Evolutionary conservation across 140 eudicot genomes (phyloP).

Genomic region (Stevia rebaudiana): DNA sequence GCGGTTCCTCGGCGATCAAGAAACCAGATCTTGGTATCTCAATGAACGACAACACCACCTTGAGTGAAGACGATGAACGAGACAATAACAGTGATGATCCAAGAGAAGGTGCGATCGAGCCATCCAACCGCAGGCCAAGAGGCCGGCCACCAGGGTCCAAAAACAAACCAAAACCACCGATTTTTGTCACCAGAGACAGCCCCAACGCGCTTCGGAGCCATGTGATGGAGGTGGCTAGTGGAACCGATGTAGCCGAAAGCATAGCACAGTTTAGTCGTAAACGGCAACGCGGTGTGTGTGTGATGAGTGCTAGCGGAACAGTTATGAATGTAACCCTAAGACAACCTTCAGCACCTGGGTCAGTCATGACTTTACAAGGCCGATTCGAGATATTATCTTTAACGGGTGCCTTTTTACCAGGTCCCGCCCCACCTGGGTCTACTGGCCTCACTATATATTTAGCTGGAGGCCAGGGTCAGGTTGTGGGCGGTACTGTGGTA

Average conservation of each 20-base stretch:
- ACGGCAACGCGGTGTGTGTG: slow-evolving; percentile 67
- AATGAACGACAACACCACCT: slow-evolving; percentile 31
- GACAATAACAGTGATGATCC: slow-evolving; percentile 40
- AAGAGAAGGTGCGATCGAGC: slow-evolving; percentile 39
- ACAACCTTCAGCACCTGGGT: slow-evolving; percentile 52
- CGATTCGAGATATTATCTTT: slow-evolving; percentile 61
- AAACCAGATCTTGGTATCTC: slow-evolving; percentile 64
- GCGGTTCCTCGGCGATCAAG: slow-evolving; percentile 27
- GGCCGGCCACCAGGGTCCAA: slow-evolving; percentile 75
- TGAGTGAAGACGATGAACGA: slow-evolving; percentile 38
- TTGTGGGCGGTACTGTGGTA: slow-evolving; percentile 67
- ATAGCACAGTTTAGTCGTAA: slow-evolving; percentile 50
- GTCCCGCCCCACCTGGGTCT: slow-evolving; percentile 72
- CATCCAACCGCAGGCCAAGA: slow-evolving; percentile 47
- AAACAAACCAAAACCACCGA: slow-evolving; percentile 63
- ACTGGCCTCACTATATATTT: slow-evolving; percentile 52
- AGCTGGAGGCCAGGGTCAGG: slow-evolving; percentile 72
- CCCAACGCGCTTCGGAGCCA: slow-evolving; percentile 68
- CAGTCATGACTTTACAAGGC: slow-evolving; percentile 58
- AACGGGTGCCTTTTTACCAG: slow-evolving; percentile 58
- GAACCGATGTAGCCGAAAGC: slow-evolving; percentile 55
- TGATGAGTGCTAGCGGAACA: slow-evolving; percentile 63
- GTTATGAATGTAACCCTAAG: slow-evolving; percentile 56
- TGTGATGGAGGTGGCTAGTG: slow-evolving; percentile 59
- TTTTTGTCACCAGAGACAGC: slow-evolving; percentile 61